These are phyloP conservation scores for Kodamaea suecica DNA, from an alignment of 1,139 yeast species.

Conservation along the genomic window DNA sequence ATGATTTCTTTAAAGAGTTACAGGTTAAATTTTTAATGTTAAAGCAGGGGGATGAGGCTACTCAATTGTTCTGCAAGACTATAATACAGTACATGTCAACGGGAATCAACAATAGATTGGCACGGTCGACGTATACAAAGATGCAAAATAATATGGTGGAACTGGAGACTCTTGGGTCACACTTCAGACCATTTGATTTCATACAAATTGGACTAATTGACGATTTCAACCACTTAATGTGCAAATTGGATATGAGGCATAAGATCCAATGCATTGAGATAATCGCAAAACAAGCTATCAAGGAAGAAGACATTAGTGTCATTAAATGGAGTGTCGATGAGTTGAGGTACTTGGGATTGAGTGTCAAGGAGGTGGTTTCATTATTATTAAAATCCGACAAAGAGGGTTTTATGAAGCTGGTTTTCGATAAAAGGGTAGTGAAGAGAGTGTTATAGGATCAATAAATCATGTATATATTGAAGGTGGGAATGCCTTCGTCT, in stretches of 20 bases:
- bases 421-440: slow-evolving; percentile 7
- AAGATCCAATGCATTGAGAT: slow-evolving; percentile 17
- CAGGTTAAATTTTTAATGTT: slow-evolving; percentile 11
- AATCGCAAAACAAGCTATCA: slow-evolving; percentile 23
- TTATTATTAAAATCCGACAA: slow-evolving; percentile 5
- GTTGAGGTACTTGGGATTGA: slow-evolving; percentile 30
- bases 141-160: slow-evolving; percentile 8
- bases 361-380: slow-evolving; percentile 21
- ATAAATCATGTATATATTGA: not conserved
- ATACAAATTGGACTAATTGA: slow-evolving; percentile 15
- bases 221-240: slow-evolving; percentile 14
- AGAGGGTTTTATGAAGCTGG: slow-evolving; percentile 9
- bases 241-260: slow-evolving; percentile 11
- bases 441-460: not conserved
- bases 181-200: slow-evolving; percentile 11
- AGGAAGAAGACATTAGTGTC: slow-evolving; percentile 22
- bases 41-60: slow-evolving; percentile 13
- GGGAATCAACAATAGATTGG: slow-evolving; percentile 11
- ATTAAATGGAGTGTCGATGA: slow-evolving; percentile 35
- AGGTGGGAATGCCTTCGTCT: no score
- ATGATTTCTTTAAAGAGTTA: slow-evolving; percentile 14
- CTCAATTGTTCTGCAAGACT: slow-evolving; percentile 10
- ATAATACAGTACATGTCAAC: slow-evolving; percentile 13
- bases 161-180: slow-evolving; percentile 3
- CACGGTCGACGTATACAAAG: slow-evolving; percentile 6